A percentile compares a stretch with the other conserved stretches of the same genome.
These are phyloP conservation scores for Nicotiana attenuata DNA, from an alignment of 257 asterid genomes.

Conservation along the genomic window DNA sequence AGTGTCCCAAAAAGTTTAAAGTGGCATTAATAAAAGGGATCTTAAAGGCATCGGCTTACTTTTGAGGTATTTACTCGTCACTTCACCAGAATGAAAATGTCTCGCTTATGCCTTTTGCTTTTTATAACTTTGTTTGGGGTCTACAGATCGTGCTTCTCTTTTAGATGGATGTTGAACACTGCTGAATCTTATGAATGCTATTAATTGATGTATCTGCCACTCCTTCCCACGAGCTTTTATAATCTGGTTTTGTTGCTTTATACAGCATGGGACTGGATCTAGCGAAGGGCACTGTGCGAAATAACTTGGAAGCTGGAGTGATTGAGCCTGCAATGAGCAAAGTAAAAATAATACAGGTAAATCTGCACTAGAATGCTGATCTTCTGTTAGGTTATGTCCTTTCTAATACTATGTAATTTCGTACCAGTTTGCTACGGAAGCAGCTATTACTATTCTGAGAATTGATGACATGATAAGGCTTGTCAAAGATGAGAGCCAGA, in stretches of 20 bases:
- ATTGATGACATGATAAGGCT: conserved; percentile 97
- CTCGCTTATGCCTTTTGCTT: neutral
- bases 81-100: neutral
- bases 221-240: conserved; percentile 5
- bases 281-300: conserved; percentile 68
- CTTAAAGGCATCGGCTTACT: neutral
- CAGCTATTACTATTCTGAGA: conserved; percentile 95
- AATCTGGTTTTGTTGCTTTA: neutral
- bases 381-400: neutral
- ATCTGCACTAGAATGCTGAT: neutral
- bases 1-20: neutral
- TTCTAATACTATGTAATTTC: neutral
- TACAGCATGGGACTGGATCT: conserved; percentile 95
- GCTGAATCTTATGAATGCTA: neutral
- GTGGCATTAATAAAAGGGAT: neutral
- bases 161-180: neutral
- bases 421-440: conserved; percentile 96
- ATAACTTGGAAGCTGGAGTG: conserved; percentile 92
- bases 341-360: conserved; percentile 93
- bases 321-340: conserved; percentile 99
- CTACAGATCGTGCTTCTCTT: neutral
- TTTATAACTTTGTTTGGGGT: neutral
- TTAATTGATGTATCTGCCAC: neutral
- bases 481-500: conserved; percentile 74
- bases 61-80: neutral